These are phyloP conservation scores for Coleophoma cylindrospora DNA, from an alignment of 2,329 filamentous ascomycete genomes.

Conservation along the genomic window DNA sequence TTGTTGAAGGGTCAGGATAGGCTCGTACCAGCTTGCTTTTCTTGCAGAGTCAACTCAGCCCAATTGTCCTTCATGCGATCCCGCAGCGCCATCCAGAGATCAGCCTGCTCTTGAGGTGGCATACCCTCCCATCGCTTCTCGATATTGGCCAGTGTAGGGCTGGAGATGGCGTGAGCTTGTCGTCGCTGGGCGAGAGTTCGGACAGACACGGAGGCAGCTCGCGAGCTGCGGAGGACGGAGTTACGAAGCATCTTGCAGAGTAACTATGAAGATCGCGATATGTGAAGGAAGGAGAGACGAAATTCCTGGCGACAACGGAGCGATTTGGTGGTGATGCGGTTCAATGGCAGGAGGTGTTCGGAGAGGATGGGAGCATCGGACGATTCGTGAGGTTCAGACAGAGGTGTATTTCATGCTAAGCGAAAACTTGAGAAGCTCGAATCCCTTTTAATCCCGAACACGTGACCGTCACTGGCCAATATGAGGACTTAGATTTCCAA, in stretches of 20 bases:
- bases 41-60: constrained; percentile 88
- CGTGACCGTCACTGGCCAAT: no score
- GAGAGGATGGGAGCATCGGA: neutral
- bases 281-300: constrained; percentile 1
- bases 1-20: neutral
- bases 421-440: no score
- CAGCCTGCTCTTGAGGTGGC: constrained; percentile 98
- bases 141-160: constrained; percentile 95
- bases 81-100: constrained; percentile 96
- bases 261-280: neutral
- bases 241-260: constrained; percentile 11
- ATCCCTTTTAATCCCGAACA: no score
- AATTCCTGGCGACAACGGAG: neutral
- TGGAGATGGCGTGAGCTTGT: constrained; percentile 84
- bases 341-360: neutral
- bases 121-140: constrained; percentile 99
- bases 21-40: constrained; percentile 95
- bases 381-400: neutral
- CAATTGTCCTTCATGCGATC: constrained; percentile 99
- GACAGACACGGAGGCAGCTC: constrained; percentile 28
- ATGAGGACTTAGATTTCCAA: no score
- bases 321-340: constrained; percentile 2
- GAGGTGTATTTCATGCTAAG: no score
- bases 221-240: constrained; percentile 8
- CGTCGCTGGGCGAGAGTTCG: constrained; percentile 2